Base-by-base conservation (phyloP, 2,329 filamentous ascomycete genomes). In the Diatrype stigma region DNA sequence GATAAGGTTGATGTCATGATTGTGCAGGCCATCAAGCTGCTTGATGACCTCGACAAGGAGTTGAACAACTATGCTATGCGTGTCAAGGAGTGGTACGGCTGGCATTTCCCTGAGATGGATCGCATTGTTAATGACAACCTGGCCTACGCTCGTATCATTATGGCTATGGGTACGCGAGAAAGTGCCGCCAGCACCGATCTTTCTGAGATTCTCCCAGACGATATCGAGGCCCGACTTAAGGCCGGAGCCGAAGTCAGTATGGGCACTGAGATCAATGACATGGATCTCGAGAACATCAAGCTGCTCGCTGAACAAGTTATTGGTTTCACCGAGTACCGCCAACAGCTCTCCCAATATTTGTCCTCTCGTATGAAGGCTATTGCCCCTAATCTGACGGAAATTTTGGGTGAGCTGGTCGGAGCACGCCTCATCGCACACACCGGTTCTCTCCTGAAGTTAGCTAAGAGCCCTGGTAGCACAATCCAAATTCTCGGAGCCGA, bases 1-100 rank as follows among this genome's bases (percentile, higher is more conserved):
- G 92, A 99, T 69, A 99, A 99, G 80, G 93, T 99, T 61, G 94
- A 99, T 69, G 94, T 94, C 47, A 99, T 99, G 94, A 96, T 99
- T 67, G 92, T 99, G 52, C 94, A 99, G 75, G 92, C 92, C 51
- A 94, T 99, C 68, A 87, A 88, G 58, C 83, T 96, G 47, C 80
- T 99, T 45, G 94, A 99, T 68, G 94, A 99, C 59, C 78, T 99
- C 55, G 94, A 99, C 78, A 99, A 99, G 80, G 94, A 99, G 74
- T 79, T 99, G 58, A 99, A 99, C 78, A 94, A 90, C 63, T 97
- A 96, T 68, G 93, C 94, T 58, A 99, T 99, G 94, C 83, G 94
- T 71, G 91, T 96, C 56, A 97, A 97, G 84, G 94, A 99, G 73
- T 99, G 94, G 94, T 99, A 99, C 70, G 94, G 94, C 65, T 99